A percentile compares a stretch with the other conserved stretches of the same genome.
Evolutionary conservation across 1,284 basidiomycete species (phyloP).

Genomic region (Ceratobasidium sp.): DNA sequence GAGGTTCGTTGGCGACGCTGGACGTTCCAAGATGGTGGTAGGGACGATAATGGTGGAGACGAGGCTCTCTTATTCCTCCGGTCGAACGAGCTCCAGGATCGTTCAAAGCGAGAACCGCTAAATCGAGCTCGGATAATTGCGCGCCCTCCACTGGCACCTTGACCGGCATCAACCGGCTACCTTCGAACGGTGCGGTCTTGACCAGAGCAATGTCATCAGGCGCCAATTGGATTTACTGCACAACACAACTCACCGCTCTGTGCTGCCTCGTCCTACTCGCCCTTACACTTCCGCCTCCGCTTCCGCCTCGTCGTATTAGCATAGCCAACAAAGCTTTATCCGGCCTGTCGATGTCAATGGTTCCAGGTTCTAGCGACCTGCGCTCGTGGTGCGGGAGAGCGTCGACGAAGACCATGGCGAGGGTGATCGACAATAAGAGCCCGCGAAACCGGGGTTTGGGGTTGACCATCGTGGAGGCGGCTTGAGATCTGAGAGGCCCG

Average conservation of each 20-base stretch:
- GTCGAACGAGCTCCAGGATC: background rate
- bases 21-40: background rate
- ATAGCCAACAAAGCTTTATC: background rate
- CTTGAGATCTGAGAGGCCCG: too few relatives aligned
- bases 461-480: background rate
- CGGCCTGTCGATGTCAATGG: background rate
- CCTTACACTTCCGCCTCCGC: background rate
- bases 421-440: background rate
- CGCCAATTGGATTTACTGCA: background rate
- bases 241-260: slow-evolving; percentile 5
- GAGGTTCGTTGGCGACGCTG: too few relatives aligned
- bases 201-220: background rate
- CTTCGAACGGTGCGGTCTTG: background rate
- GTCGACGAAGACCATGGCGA: slow-evolving; percentile 1
- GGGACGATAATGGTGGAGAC: background rate
- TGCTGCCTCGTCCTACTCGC: background rate
- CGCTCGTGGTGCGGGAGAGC: background rate
- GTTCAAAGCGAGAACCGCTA: background rate
- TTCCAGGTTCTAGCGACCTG: background rate
- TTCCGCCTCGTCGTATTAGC: background rate
- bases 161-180: background rate
- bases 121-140: background rate
- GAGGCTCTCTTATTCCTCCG: background rate
- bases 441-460: slow-evolving; percentile 3
- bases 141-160: too few relatives aligned